Conservation (phyloP, 441 rosid species). For the Gossypium lobatum region DNA sequence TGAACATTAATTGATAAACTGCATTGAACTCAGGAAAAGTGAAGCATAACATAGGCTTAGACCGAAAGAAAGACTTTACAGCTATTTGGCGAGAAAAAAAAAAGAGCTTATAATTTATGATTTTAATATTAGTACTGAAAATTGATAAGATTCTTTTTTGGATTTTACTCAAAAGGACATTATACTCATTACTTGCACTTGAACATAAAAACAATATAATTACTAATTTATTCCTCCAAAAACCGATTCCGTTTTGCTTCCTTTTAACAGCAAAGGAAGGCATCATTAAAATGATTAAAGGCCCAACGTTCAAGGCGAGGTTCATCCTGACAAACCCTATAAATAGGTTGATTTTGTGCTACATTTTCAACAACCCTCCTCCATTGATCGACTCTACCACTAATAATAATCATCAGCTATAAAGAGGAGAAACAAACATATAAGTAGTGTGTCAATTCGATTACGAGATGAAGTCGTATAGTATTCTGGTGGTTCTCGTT, state of each 20-base stretch:
- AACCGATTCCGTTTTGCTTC: not conserved
- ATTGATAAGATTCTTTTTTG: too few relatives aligned
- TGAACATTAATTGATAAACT: conserved; percentile 7
- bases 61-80: conserved; percentile 7
- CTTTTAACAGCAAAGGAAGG: conserved; percentile 31
- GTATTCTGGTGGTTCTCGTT: conserved; percentile 18
- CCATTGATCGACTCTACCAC: conserved; percentile 5
- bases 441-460: not conserved
- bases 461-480: conserved; percentile 13
- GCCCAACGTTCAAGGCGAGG: conserved; percentile 20
- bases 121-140: too few relatives aligned
- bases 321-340: conserved; percentile 10
- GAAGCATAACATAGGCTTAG: not conserved
- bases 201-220: not conserved
- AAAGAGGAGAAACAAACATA: not conserved
- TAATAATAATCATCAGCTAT: not conserved
- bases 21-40: conserved; percentile 18
- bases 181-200: too few relatives aligned
- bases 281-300: conserved; percentile 8
- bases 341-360: not conserved
- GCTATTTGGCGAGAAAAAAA: not conserved
- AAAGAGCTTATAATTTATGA: not conserved
- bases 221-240: not conserved
- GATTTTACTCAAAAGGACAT: too few relatives aligned
- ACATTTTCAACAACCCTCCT: conserved; percentile 7